Conservation (phyloP, 108 stramenopile species). For the Discostella pseudostelligera region DNA sequence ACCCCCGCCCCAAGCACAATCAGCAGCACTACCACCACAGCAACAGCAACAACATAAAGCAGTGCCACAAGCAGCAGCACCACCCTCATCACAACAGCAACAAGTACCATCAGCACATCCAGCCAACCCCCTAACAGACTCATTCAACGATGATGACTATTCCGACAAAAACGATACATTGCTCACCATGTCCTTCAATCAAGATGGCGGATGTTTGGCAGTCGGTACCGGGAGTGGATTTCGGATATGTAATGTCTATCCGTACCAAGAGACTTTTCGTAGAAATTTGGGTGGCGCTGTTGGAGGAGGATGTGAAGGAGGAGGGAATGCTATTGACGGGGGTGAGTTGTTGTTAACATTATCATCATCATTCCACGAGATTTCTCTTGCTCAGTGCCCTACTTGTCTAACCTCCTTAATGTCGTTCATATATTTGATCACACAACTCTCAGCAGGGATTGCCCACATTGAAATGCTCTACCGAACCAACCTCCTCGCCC, state of each 20-base stretch:
- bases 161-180: constrained; percentile 47
- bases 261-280: constrained; percentile 88
- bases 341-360: too few relatives aligned
- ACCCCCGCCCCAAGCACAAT: not conserved
- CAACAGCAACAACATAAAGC: not conserved
- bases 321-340: constrained; percentile 8
- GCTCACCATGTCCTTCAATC: constrained; percentile 81
- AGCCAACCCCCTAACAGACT: not conserved
- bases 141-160: constrained; percentile 11
- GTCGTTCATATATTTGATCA: constrained; percentile 19
- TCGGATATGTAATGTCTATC: constrained; percentile 93
- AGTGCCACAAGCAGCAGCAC: not conserved
- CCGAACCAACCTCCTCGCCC: constrained; percentile 96
- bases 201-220: constrained; percentile 87
- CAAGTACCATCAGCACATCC: not conserved
- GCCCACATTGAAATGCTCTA: constrained; percentile 99
- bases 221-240: constrained; percentile 93
- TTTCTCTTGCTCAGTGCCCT: not conserved
- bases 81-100: not conserved
- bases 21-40: not conserved
- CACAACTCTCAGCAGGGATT: constrained; percentile 66
- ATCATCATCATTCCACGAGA: not conserved
- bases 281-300: constrained; percentile 46
- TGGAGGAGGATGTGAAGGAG: constrained; percentile 30
- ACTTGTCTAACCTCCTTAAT: not conserved